These are phyloP conservation scores for Westerdykella aurantiaca DNA, from an alignment of 2,329 filamentous ascomycete species.

Conservation along the genomic window DNA sequence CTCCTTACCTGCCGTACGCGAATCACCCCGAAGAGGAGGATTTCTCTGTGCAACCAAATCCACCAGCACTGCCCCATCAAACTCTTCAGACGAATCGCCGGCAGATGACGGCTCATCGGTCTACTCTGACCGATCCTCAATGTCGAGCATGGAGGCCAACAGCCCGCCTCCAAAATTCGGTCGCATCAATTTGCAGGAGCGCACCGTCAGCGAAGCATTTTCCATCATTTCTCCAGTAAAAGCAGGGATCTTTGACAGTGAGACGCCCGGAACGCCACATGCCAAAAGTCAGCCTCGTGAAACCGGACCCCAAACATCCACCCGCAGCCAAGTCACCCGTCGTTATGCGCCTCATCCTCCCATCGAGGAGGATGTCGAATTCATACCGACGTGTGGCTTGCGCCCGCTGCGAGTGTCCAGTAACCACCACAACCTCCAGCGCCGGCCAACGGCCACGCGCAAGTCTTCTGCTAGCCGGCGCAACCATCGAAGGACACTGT, in stretches of 20 bases:
- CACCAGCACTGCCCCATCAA: constrained; percentile 15
- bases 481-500: constrained; percentile 11
- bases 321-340: constrained; percentile 14
- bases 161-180: constrained; percentile 8
- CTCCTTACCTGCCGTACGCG: constrained; percentile 6
- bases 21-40: background rate
- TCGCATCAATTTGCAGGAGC: constrained; percentile 9
- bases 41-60: constrained; percentile 4
- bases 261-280: constrained; percentile 7
- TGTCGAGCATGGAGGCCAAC: constrained; percentile 36
- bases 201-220: constrained; percentile 12
- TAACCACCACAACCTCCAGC: constrained; percentile 2
- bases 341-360: constrained; percentile 21
- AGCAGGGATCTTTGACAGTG: constrained; percentile 23
- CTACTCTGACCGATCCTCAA: constrained; percentile 37
- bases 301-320: constrained; percentile 12
- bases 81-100: constrained; percentile 33
- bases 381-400: constrained; percentile 23
- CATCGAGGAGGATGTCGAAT: constrained; percentile 16
- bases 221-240: constrained; percentile 17
- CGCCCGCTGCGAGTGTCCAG: constrained; percentile 11
- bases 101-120: constrained; percentile 36
- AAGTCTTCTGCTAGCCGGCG: constrained; percentile 16
- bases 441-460: constrained; percentile 15
- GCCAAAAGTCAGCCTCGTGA: constrained; percentile 9